These are phyloP conservation scores for Wickerhamiella siamensis DNA, from an alignment of 805 yeast genomes.

Conservation along the genomic window DNA sequence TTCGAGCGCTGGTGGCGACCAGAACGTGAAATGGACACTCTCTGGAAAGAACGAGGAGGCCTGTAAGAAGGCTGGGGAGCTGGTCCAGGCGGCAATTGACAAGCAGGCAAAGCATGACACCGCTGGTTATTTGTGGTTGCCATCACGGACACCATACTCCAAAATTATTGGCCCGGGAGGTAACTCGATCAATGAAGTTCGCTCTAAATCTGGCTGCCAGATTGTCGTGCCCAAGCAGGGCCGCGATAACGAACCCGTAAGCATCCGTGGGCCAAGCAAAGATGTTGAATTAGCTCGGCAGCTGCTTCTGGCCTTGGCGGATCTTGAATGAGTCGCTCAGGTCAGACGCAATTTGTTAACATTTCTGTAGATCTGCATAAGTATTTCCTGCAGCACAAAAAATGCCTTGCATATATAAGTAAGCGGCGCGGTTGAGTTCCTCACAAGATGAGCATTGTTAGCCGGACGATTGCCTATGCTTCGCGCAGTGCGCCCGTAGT, in stretches of 20 bases:
- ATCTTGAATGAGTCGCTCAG: neutral
- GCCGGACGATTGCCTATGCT: neutral
- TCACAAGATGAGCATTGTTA: constrained; percentile 1
- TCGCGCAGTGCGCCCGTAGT: neutral
- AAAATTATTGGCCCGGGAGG: constrained; percentile 70
- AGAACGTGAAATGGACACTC: constrained; percentile 41
- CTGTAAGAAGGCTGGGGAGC: constrained; percentile 37
- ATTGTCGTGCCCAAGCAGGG: constrained; percentile 12
- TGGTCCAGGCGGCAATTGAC: constrained; percentile 37
- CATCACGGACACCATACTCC: constrained; percentile 38
- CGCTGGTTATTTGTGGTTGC: constrained; percentile 50
- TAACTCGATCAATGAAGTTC: constrained; percentile 43
- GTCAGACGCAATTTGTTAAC: no score
- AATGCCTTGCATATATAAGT: no score
- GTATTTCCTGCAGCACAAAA: no score
- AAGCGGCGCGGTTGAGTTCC: no score
- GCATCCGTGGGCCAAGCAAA: neutral
- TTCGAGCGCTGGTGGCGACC: constrained; percentile 27
- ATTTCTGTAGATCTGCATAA: no score
- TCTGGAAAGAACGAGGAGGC: constrained; percentile 36
- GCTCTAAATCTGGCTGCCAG: constrained; percentile 33
- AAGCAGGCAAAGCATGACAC: constrained; percentile 33
- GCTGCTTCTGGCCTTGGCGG: neutral
- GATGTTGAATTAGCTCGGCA: neutral
- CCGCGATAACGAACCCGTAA: constrained; percentile 6